Percentiles rank a stretch among this genome's conserved stretches.
These are phyloP conservation scores for Trametes sanguinea DNA, from an alignment of 768 basidiomycete species.

Conservation along the genomic window DNA sequence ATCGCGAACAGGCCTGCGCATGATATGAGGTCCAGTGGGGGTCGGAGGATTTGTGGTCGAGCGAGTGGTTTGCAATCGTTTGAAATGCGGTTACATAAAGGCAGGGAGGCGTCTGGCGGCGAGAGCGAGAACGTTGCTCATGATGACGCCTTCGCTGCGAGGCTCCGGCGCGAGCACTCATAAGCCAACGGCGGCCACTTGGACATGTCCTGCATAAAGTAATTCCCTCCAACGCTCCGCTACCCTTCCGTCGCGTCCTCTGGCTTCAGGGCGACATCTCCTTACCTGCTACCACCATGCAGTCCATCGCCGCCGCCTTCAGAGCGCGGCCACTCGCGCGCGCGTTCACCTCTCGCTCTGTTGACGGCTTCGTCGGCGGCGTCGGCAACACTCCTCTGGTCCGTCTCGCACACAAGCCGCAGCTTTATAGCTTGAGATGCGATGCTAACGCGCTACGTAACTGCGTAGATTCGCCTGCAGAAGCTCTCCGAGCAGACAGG, in stretches of 20 bases:
- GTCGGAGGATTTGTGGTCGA: not conserved
- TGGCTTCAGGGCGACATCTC: not conserved
- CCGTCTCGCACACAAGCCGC: not conserved
- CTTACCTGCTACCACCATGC: conserved; percentile 24
- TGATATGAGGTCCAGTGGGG: not conserved
- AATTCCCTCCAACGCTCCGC: not conserved
- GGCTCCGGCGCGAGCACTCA: conserved; percentile 1
- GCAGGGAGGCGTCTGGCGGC: not conserved
- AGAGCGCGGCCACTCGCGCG: conserved; percentile 25
- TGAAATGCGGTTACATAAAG: conserved; percentile 16
- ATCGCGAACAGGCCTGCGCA: not conserved
- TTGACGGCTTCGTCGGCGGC: conserved; percentile 82
- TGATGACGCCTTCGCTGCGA: conserved; percentile 28
- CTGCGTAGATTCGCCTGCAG: conserved; percentile 75
- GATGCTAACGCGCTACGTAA: not conserved
- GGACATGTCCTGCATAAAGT: not conserved
- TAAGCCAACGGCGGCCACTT: not conserved
- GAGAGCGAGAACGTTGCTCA: conserved; percentile 22
- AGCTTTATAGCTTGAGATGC: not conserved
- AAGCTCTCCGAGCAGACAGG: conserved; percentile 81
- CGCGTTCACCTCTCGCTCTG: conserved; percentile 39
- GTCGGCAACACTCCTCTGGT: conserved; percentile 95
- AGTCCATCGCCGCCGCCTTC: conserved; percentile 15
- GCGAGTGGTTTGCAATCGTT: conserved; percentile 14
- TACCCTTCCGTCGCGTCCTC: not conserved